Evolutionary conservation across 2,329 filamentous ascomycete genomes (phyloP), one percentile per base, ranked within the genome.

Genomic region (Ascochyta koolunga): DNA sequence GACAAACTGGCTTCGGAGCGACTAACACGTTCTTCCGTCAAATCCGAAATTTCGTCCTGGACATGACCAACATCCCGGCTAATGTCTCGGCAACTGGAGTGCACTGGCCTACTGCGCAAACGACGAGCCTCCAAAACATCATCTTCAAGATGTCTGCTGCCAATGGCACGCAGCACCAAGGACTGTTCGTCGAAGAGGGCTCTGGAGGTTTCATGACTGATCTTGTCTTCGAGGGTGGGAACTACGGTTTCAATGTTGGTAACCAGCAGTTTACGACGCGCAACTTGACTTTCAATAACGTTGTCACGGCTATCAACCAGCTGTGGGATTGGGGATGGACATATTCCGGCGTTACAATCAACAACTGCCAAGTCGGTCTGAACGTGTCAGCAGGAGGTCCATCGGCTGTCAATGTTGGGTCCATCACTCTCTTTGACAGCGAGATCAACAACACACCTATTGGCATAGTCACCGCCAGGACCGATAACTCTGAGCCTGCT

Each of bases 11-110:
- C 58, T 80, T 73, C 66, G 69, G 73, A 9, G 76, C 83, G 3
- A 84, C 84, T 31, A 86, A 84, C 61, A 83, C 87, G 9, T 90
- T 90, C 72, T 86, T 80, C 66, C 79, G 86, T 38, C 83, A 86
- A 60, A 80, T 89, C 53, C 79, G 86, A 8, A 90, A 90, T 65
- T 79, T 90, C 42, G 76, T 86, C 50, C 77, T 90, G 33, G 87
- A 90, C 65, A 76, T 80, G 32, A 85, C 81, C 1, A 70, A 73
- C 1, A 77, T 86, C 0, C 77, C 80, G 21, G 69, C 80, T 0
- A 63, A 72, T n/a, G 77, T 74, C 8, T 66, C 76, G 2, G 77
- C 80, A 1, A 77, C 80, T 18, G 76, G 77, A 25, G 69, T 80
- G 16, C 77, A 80, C 46, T 80, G 77, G 77, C 76, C 75, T 5